phyloP scores from a whole-genome alignment of 2,329 filamentous ascomycete species.

The Calonectria henricotiae region DNA sequence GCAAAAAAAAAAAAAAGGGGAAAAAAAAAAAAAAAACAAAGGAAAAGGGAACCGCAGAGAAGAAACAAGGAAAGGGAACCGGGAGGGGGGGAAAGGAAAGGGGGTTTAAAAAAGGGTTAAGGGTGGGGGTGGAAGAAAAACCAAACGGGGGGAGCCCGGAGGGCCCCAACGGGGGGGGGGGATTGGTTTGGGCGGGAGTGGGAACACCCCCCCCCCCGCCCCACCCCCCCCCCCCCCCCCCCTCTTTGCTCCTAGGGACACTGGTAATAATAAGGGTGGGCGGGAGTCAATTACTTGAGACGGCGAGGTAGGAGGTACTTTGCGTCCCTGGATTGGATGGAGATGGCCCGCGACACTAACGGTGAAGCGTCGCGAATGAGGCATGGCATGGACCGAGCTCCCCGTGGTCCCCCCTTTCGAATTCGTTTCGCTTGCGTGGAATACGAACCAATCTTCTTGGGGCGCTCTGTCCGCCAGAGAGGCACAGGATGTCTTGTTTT shows the following conservation, averaged over 20 bases:
- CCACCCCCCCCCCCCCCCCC: too few relatives aligned
- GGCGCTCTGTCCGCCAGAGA: not conserved
- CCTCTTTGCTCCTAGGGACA: conserved; percentile 20
- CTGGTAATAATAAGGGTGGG: conserved; percentile 22
- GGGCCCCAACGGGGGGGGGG: too few relatives aligned
- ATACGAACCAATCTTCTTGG: conserved; percentile 10
- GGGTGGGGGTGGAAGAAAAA: too few relatives aligned
- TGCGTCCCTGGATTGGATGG: conserved; percentile 21
- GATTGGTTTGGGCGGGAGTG: too few relatives aligned
- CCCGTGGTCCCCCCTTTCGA: conserved; percentile 5
- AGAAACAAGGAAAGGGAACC: too few relatives aligned
- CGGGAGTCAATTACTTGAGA: conserved; percentile 27
- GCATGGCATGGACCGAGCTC: conserved; percentile 18
- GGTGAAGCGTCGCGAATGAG: conserved; percentile 22
- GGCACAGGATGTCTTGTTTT: not conserved
- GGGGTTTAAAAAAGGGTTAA: too few relatives aligned
- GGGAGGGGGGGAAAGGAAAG: too few relatives aligned
- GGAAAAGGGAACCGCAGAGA: too few relatives aligned
- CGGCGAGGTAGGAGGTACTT: conserved; percentile 33
- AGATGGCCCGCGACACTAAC: conserved; percentile 34
- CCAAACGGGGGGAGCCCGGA: too few relatives aligned
- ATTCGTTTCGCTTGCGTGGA: conserved; percentile 15
- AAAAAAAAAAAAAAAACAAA: too few relatives aligned
- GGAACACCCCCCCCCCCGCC: too few relatives aligned
- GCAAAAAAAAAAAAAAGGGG: too few relatives aligned